Evolutionary conservation across 371 early-diverging fungal species (phyloP), one percentile per base, ranked within the genome.

Genomic region (Parasitella parasitica): DNA sequence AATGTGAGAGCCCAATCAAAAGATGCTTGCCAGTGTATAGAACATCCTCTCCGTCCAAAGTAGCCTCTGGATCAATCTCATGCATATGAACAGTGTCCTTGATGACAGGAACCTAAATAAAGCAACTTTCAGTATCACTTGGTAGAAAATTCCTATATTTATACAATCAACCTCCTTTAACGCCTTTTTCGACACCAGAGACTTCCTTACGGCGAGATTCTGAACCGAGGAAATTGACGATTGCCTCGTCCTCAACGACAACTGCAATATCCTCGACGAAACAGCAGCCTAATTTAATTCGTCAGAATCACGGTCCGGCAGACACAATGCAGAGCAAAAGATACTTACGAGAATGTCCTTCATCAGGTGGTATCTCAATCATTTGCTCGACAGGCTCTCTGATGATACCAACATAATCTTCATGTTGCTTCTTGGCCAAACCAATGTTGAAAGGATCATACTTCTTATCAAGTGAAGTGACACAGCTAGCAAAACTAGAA

Each of bases 261-360:
- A 76, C 64, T 37, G 68, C 68, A 43, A 63, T 76, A 37, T 76
- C 76, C 34, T 76, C 73, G n/a, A 76, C 68, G 61, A 76, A 76
- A 36, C 69, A 67, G 59, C 76, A 70, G 35, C 70, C 76, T 46
- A 55, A n/a, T n/a, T n/a, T n/a, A n/a, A n/a, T n/a, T n/a, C n/a
- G n/a, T n/a, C n/a, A n/a, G n/a, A n/a, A n/a, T n/a, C n/a, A n/a
- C n/a, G n/a, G n/a, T n/a, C n/a, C n/a, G n/a, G n/a, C n/a, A n/a
- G n/a, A n/a, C n/a, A n/a, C n/a, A n/a, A n/a, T n/a, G 2, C 50
- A 28, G 4, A 24, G 0, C 24, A 15, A 22, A 37, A 51, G 9
- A 24, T 16, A 57, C 13, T 35, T 60, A 69, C 69, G 64, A 30
- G 72, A 70, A 38, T 69, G 70, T 27, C 6, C 46, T 30, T 61